Percentiles rank a stretch among this genome's conserved stretches.
Evolutionary conservation across 2,329 filamentous ascomycete species (phyloP).

Genomic region (Aspergillus latus): DNA sequence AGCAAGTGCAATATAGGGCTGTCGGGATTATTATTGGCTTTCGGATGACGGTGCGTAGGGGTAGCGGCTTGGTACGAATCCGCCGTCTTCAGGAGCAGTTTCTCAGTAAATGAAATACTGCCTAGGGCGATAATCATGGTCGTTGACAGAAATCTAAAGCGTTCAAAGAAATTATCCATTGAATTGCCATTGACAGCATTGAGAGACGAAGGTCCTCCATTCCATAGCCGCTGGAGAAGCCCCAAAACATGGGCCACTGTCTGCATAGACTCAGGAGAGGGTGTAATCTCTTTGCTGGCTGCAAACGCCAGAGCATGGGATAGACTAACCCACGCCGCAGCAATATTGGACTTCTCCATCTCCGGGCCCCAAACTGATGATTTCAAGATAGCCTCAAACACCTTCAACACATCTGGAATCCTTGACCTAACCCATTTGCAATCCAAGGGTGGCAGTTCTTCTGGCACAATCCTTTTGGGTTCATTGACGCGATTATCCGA

Average conservation of each 20-base stretch:
- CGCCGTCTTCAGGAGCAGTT: constrained; percentile 52
- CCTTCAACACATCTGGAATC: constrained; percentile 62
- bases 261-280: constrained; percentile 76
- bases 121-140: constrained; percentile 54
- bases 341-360: constrained; percentile 46
- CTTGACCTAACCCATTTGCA: constrained; percentile 83
- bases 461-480: constrained; percentile 57
- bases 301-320: constrained; percentile 60
- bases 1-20: constrained; percentile 44
- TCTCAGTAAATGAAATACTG: constrained; percentile 52
- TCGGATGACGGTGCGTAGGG: constrained; percentile 34
- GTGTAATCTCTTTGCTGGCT: constrained; percentile 82
- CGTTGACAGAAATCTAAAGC: constrained; percentile 53
- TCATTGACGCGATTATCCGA: constrained; percentile 69
- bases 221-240: constrained; percentile 70
- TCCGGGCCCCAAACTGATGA: constrained; percentile 51
- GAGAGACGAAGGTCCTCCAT: constrained; percentile 47
- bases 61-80: constrained; percentile 52
- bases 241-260: constrained; percentile 73
- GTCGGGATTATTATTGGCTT: constrained; percentile 29
- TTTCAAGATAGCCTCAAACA: constrained; percentile 56
- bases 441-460: constrained; percentile 82
- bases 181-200: constrained; percentile 29
- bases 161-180: constrained; percentile 45
- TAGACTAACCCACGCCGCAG: constrained; percentile 63